Conservation (phyloP, 306 rosid species). For the Pachyrhizus erosus region DNA sequence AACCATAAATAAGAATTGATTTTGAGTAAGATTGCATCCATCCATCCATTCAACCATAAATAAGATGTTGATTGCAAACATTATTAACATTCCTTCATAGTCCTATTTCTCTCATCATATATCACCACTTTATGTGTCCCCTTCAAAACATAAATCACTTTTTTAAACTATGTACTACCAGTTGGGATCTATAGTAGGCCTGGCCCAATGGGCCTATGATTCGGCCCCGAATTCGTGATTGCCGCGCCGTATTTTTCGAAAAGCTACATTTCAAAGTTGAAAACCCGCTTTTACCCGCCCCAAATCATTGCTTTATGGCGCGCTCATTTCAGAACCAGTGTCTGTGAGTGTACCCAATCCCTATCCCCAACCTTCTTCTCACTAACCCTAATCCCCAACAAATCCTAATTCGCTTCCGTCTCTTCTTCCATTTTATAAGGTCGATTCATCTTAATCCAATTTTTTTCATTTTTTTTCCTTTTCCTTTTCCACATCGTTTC, state of each 20-base stretch:
- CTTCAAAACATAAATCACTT: no score
- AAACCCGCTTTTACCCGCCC: slow-evolving; percentile 37
- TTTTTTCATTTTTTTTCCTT: neutral
- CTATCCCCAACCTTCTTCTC: neutral
- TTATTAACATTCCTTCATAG: no score
- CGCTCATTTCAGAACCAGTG: neutral
- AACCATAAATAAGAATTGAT: no score
- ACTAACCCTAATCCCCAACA: neutral
- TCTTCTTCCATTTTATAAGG: neutral
- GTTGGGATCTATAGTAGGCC: neutral
- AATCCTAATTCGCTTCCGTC: neutral
- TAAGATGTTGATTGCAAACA: no score
- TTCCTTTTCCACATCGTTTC: neutral
- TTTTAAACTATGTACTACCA: no score
- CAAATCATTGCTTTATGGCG: neutral
- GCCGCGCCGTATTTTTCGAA: slow-evolving; percentile 12
- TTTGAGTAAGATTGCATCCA: no score
- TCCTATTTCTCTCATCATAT: no score
- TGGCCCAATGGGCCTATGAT: neutral
- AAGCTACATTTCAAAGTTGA: neutral
- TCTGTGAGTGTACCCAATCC: neutral
- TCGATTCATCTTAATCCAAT: neutral
- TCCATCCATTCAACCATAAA: no score
- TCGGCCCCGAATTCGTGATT: neutral
- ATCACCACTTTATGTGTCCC: no score